Percentiles rank a stretch among this genome's conserved stretches.
Evolutionary conservation across 2,329 filamentous ascomycete species (phyloP).

Genomic region (Neofusicoccum kwambonambiense): DNA sequence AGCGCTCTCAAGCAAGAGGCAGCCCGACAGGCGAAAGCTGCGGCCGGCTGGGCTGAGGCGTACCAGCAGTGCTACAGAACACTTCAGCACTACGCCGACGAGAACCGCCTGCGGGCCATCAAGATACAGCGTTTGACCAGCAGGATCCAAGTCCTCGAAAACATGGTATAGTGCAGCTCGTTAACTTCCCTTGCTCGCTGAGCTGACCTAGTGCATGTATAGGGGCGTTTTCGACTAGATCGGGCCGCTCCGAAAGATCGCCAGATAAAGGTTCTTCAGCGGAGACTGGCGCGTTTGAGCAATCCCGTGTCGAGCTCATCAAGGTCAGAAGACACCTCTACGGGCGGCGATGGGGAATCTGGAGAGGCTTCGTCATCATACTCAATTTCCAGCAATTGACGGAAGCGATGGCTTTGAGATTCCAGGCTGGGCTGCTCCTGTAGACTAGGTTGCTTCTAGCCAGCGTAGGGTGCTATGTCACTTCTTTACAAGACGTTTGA

Average conservation of each 20-base stretch:
- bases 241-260: too few species aligned
- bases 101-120: neutral
- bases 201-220: neutral
- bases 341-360: neutral
- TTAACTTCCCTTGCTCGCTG: neutral
- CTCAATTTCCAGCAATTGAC: neutral
- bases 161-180: neutral
- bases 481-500: neutral
- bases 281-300: neutral
- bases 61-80: slow-evolving; percentile 2
- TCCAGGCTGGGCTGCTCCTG: neutral
- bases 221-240: neutral
- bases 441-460: neutral
- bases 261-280: neutral
- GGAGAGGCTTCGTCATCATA: neutral
- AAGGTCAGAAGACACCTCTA: neutral
- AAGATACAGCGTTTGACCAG: neutral
- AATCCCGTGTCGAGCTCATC: neutral
- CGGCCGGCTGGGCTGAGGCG: neutral
- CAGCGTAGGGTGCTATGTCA: neutral
- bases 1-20: neutral
- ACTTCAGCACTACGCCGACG: slow-evolving; percentile 1
- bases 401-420: neutral
- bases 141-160: neutral
- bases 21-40: neutral